Evolutionary conservation across 129 eudicot genomes (phyloP), one percentile per base, ranked within the genome.

Genomic region (Erigeron canadensis): DNA sequence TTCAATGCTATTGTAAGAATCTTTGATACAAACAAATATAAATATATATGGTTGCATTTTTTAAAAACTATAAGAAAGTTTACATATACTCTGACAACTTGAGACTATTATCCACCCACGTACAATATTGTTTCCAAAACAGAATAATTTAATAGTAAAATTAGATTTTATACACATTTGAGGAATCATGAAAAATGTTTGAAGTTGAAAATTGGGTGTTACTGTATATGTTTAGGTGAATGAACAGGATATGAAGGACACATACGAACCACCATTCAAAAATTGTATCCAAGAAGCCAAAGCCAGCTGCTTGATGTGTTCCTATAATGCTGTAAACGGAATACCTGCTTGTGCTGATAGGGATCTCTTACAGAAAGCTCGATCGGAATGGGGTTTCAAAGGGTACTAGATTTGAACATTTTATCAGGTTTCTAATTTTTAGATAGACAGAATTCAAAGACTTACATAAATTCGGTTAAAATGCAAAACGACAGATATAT

Each of bases 281-380:
- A 86, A 89, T 72, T 95, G 99, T 82, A 88, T 95, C 46, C 78
- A 82, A 71, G 76, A 88, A 59, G 99, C 91, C 39, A 90, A 86
- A 77, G 97, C 99, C 47, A 95, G 99, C 82, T 95, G 99, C 87
- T 76, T 95, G 73, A 95, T 95, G 99, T 95, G 99, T 84, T 87
- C 97, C n/a, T 95, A 95, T 86, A 95, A 95, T 68, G 70, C 82
- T 17, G 85, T 95, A n/a, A 90, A 95, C 17, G 99, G 99, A 15
- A 72, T 95, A 61, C 99, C 99, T 40, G 91, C 96, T 19, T 95
- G 99, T 72, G 96, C 91, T 19, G 64, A 85, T 10, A 77, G 47
- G 9, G 80, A 83, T 56, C 91, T 90, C 67, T 86, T 95, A 51
- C 87, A 95, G 19, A 88, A 86, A 80, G 97, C 88, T 69, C 86